Base-by-base conservation (phyloP, 2,329 filamentous ascomycete species). In the Leptographium radiaticola region DNA sequence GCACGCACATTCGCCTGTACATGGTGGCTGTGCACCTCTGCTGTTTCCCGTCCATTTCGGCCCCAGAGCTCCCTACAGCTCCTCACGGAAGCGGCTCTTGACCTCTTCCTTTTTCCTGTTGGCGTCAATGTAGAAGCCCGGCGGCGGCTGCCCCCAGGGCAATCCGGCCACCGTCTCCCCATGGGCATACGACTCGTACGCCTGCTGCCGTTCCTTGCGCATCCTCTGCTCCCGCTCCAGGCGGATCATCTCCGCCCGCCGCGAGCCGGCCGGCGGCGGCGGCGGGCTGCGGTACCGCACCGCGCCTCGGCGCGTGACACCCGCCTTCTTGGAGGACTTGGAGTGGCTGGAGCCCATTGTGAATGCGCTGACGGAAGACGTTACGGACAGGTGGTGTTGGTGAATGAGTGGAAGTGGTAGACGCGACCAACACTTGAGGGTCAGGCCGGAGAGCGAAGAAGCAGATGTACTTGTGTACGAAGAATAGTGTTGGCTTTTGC, bases 11-110 rank as follows among this genome's bases (percentile, higher is more conserved):
- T 25, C 3, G 34, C 34, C 34, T 13, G 34, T 13, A 9, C 12
- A 36, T 13, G 34, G 34, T 51, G 25, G 25, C 25, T 25, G 25
- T 18, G 18, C 33, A 6, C 12, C 16, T 30, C 25, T 25, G 25
- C 25, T 25, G 25, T 30, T n/a, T n/a, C n/a, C n/a, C n/a, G n/a
- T n/a, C n/a, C n/a, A n/a, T n/a, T n/a, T n/a, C n/a, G n/a, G n/a
- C n/a, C n/a, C n/a, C 13, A 46, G 16, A 13, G 6, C 7, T 30
- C 3, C 9, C 34, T 48, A 42, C 6, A 53, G 18, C 20, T 49
- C 51, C 30, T 53, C 51, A 4, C 39, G 51, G 45, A 53, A 53
- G 5, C 51, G 51, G 36, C 51, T 49, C 38, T 52, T 33, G 31
- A 43, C 44, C 45, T 16, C 4, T 15, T 31, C 34, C 9, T 39